Evolutionary conservation across 2,329 filamentous ascomycete genomes (phyloP).

Genomic region (Davidsoniella eucalypti): DNA sequence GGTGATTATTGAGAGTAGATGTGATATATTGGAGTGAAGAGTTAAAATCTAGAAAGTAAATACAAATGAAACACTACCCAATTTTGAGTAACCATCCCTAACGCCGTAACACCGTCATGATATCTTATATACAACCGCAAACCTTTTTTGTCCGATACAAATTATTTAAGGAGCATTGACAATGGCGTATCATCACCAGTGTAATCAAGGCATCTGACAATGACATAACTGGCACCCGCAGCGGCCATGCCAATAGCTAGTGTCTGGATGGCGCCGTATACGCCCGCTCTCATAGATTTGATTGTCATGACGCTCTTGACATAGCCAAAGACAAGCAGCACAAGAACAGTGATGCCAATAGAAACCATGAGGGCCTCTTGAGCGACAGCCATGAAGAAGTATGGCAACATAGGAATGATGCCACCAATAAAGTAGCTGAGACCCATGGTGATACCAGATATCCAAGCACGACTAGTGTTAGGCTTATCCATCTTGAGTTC

Average conservation of each 20-base stretch:
- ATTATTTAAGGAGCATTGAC: neutral
- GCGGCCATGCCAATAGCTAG: slow-evolving; percentile 47
- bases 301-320: slow-evolving; percentile 41
- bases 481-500: slow-evolving; percentile 32
- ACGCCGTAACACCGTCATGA: neutral
- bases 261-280: slow-evolving; percentile 47
- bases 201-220: slow-evolving; percentile 39
- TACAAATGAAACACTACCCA: neutral
- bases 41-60: neutral
- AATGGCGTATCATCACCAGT: slow-evolving; percentile 3
- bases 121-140: neutral
- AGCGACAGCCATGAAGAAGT: slow-evolving; percentile 39
- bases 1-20: too few species aligned
- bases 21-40: too few species aligned
- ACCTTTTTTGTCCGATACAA: neutral
- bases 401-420: slow-evolving; percentile 53
- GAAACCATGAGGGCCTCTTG: slow-evolving; percentile 39
- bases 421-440: slow-evolving; percentile 55
- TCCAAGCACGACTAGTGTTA: slow-evolving; percentile 27
- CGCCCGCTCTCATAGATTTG: slow-evolving; percentile 24
- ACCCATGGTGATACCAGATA: slow-evolving; percentile 49
- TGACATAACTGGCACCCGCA: slow-evolving; percentile 47
- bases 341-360: slow-evolving; percentile 41
- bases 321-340: slow-evolving; percentile 48
- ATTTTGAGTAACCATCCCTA: neutral